A percentile compares a stretch with the other conserved stretches of the same genome.
Conservation (phyloP, 2,329 filamentous ascomycete genomes). For the Fusarium protoensiforme region DNA sequence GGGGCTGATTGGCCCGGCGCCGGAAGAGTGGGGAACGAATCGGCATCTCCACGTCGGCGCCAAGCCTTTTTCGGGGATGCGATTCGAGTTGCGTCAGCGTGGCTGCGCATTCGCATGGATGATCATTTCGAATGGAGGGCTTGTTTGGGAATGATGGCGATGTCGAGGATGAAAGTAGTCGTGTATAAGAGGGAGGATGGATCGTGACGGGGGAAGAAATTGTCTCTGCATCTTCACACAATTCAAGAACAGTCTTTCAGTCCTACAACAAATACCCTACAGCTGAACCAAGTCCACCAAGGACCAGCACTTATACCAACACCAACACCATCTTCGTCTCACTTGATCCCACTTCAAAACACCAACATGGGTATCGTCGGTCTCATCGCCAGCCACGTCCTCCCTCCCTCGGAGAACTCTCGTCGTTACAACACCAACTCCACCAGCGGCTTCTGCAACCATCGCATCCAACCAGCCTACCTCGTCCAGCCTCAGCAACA, state of each 20-base stretch:
- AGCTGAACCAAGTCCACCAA: background rate
- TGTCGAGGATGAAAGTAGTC: background rate
- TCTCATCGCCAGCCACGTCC: slow-evolving; percentile 13
- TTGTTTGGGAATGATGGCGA: slow-evolving; percentile 14
- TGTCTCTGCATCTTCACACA: background rate
- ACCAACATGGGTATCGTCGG: slow-evolving; percentile 35
- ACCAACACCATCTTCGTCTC: background rate
- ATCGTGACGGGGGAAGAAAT: background rate
- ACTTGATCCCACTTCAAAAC: background rate
- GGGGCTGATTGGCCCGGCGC: slow-evolving; percentile 4
- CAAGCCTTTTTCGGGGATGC: slow-evolving; percentile 22
- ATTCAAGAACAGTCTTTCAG: background rate
- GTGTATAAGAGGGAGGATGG: slow-evolving; percentile 15
- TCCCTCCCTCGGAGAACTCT: slow-evolving; percentile 6
- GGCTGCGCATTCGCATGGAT: slow-evolving; percentile 30
- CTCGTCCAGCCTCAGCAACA: slow-evolving; percentile 9
- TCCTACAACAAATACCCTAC: background rate
- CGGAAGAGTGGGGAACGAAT: background rate
- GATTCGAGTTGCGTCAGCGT: slow-evolving; percentile 34
- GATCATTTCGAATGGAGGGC: slow-evolving; percentile 25
- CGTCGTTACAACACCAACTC: background rate
- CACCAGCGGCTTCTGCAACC: background rate
- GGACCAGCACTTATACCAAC: background rate
- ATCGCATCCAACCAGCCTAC: background rate
- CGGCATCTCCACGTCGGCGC: slow-evolving; percentile 4